Evolutionary conservation across 2,329 filamentous ascomycete species (phyloP), one percentile per base, ranked within the genome.

Genomic region (Penicillium sp.): DNA sequence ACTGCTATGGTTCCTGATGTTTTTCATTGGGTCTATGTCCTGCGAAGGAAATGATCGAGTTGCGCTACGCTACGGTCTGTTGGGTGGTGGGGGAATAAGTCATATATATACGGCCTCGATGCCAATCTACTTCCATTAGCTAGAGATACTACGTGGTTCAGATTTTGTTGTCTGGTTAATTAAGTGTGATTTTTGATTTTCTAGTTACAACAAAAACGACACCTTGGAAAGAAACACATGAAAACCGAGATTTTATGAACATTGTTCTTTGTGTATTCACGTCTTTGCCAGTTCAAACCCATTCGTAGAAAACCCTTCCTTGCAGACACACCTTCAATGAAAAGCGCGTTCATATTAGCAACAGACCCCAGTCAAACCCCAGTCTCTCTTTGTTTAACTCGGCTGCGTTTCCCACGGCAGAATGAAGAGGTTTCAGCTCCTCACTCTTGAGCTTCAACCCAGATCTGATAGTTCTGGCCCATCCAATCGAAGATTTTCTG

Each of bases 11-110:
- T 66, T 4, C 70, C 71, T 0, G 64, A 71, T 12, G 63, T 72
- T 5, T 73, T 67, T 53, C 71, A 73, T 56, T 73, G 70, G 71
- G 30, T 71, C 12, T 72, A 73, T 62, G 60, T 67, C 3, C 51
- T 73, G 24, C 62, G 30, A 24, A 46, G 65, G 42, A 54, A 47
- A 7, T 58, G 45, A 58, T 47, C 3, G 26, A 21, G 16, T 18
- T 35, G 26, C 14, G 12, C 12, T 35, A 35, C 30, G 30, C n/a
- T n/a, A n/a, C n/a, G n/a, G n/a, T n/a, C n/a, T n/a, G 30, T 16
- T 35, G 30, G 12, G 8, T 11, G 16, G 30, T 16, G 12, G 30
- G 16, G 8, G 11, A 16, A 35, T 16, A 33, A 11, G 12, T 7
- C 3, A 3, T 7, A 11, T 16, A 35, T 35, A 35, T 16, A 28